A percentile compares a stretch with the other conserved stretches of the same genome.
phyloP scores from a whole-genome alignment of 2,329 filamentous ascomycete species.

The Beauveria asiatica region DNA sequence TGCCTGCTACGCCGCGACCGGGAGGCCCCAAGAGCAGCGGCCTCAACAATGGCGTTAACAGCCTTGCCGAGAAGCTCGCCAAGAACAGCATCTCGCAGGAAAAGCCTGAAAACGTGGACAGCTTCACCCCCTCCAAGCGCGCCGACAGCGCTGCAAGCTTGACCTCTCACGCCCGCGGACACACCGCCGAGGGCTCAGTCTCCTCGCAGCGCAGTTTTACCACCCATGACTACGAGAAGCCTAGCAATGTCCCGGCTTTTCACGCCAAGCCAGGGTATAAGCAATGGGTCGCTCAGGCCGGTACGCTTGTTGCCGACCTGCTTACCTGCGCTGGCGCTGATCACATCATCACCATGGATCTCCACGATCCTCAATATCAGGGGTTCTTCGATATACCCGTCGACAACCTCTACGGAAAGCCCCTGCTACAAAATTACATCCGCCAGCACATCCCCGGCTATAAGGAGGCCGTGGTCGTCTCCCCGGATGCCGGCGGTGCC shows the following conservation, averaged over 20 bases:
- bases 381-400: conserved; percentile 99
- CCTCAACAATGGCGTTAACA: conserved; percentile 58
- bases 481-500: conserved; percentile 90
- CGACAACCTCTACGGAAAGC: conserved; percentile 88
- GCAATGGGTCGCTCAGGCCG: conserved; percentile 97
- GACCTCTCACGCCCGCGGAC: conserved; percentile 25
- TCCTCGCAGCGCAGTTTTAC: conserved; percentile 44
- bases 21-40: conserved; percentile 59
- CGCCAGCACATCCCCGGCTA: conserved; percentile 78
- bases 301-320: conserved; percentile 87
- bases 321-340: conserved; percentile 93
- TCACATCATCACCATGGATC: conserved; percentile 95
- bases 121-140: conserved; percentile 25
- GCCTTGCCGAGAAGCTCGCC: conserved; percentile 63
- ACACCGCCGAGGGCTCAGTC: conserved; percentile 30
- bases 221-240: conserved; percentile 58
- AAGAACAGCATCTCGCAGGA: conserved; percentile 52
- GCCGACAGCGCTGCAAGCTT: conserved; percentile 28
- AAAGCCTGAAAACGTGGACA: conserved; percentile 21
- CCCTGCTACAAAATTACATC: conserved; percentile 61
- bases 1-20: conserved; percentile 75
- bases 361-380: conserved; percentile 94
- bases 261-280: conserved; percentile 89
- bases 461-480: conserved; percentile 84
- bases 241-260: conserved; percentile 46